Evolutionary conservation across 345 rosid species (phyloP).

Genomic region (Corymbia maculata): DNA sequence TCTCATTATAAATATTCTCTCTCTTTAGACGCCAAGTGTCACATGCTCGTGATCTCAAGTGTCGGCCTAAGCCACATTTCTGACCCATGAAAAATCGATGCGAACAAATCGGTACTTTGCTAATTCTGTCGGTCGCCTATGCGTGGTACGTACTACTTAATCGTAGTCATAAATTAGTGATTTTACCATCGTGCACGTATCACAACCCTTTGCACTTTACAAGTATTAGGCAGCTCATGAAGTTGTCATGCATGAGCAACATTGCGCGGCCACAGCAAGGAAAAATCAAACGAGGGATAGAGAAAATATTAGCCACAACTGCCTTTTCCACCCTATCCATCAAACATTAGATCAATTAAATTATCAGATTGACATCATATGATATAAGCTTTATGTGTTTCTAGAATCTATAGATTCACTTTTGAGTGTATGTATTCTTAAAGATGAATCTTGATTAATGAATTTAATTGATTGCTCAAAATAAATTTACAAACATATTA

Average conservation of each 20-base stretch:
- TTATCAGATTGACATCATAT: background rate
- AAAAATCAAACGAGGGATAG: background rate
- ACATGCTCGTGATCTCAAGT: background rate
- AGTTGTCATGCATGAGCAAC: background rate
- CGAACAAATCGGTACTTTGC: background rate
- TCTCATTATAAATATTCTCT: background rate
- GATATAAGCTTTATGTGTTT: background rate
- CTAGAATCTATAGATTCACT: background rate
- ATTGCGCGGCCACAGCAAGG: rapidly evolving
- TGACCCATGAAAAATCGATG: background rate
- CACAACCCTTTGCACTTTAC: background rate
- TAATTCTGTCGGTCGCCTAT: background rate
- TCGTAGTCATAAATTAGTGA: background rate
- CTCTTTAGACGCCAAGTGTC: background rate
- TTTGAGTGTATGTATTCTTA: background rate
- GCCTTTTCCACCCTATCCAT: background rate
- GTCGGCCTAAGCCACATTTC: background rate
- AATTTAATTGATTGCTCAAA: background rate
- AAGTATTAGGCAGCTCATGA: background rate
- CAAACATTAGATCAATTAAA: background rate
- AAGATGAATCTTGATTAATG: background rate
- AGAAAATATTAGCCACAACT: background rate
- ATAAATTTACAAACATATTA: background rate
- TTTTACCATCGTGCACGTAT: background rate
- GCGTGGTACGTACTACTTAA: background rate